Base-by-base conservation (phyloP, 768 basidiomycete genomes). In the Phlebiopsis flavidoalba region DNA sequence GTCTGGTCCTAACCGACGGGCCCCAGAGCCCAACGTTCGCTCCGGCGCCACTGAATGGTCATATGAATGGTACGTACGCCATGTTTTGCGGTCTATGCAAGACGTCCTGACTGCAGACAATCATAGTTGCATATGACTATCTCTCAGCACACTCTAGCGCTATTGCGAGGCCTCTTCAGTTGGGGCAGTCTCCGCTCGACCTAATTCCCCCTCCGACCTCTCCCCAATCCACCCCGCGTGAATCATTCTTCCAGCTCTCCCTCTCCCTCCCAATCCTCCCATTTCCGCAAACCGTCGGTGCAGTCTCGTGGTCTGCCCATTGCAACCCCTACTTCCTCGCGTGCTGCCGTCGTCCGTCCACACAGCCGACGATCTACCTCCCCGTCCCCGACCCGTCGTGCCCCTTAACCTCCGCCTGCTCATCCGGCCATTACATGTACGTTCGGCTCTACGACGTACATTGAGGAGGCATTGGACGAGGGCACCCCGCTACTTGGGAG, bases 351-450 rank as follows among this genome's bases (percentile, higher is more conserved):
- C 83, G 47, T 81, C n/a, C 73, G 3, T 75, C 87, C 0, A 76
- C 81, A 35, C 88, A 89, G 64, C 89, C 90, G 5, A 78, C 83
- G 63, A 74, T 93, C 60, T 86, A 82, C 70, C 83, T 92, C 26
- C 89, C 89, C 19, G 80, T 93, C 10, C 88, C 90, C 15, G 88
- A 91, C 70, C 84, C 87, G 0, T 74, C 80, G 0, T 90, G 88
- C n/a, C n/a, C n/a, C n/a, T n/a, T n/a, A n/a, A n/a, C 8, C 83
- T 93, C 71, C 84, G 85, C 36, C 76, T 86, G 24, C 82, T 93
- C 66, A 74, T 90, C 64, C n/a, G n/a, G n/a, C n/a, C 86, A 90
- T 66, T 92, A 86, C 85, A 85, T 90, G 80, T 91, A 91, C 75
- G n/a, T 93, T 90, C 73, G 92, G 91, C 33, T 78, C 82, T 62